Base-by-base conservation (phyloP, 305 asterid species). In the Fraxinus nigra region DNA sequence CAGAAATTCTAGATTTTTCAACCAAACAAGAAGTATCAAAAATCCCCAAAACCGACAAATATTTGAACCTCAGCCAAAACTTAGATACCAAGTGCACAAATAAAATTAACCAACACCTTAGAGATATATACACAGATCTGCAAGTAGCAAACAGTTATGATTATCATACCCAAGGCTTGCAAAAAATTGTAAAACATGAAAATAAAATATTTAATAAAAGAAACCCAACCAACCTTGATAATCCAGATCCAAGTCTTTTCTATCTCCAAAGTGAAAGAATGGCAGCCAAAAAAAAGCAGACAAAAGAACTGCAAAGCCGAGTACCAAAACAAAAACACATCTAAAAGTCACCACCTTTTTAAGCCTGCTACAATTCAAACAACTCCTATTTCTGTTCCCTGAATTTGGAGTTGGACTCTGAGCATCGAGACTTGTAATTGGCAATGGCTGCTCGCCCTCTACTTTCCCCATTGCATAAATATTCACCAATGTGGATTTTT, bases 221-320 rank as follows among this genome's bases (percentile, higher is more conserved):
- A 81, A 76, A 70, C 56, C 10, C 93, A 87, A 79, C 86, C 78
- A 82, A 92, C 95, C 92, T 92, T 73, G 79, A 81, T 89, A 91
- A 33, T 91, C 92, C 87, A 93, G 97, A 92, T 93, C 98, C 91
- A 87, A 94, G 91, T 86, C 92, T 86, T 84, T 84, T 24, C 76
- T 89, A 88, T 91, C 87, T 82, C 96, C 90, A 72, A 18, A 73
- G 51, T 81, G 92, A 82, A 93, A 91, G 81, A 91, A 79, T 20
- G 98, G 98, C 84, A 92, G 85, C 93, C 90, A 91, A 81, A 95
- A 95, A 56, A 92, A 73, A 78, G 96, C 97, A 82, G 97, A 91
- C 72, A 92, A 80, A 18, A 90, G 74, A 81, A 93, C 97, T 34
- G 90, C 98, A 37, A 86, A 84, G 43, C 93, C 92, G 82, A 95